Conservation (phyloP, 2,329 filamentous ascomycete genomes). For the Aspergillus felis region DNA sequence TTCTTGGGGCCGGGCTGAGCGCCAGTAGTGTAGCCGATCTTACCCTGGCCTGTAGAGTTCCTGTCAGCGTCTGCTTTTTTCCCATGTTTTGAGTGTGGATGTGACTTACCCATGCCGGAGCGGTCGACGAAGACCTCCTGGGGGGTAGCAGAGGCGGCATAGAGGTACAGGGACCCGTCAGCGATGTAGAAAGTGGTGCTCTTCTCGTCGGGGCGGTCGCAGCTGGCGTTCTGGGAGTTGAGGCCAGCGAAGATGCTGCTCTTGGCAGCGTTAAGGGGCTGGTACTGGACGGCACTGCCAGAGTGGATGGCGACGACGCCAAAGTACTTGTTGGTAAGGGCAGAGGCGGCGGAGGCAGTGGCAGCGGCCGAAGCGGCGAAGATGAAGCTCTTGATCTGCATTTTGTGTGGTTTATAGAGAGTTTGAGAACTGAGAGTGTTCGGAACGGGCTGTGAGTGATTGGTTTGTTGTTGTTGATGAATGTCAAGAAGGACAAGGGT, state of each 20-base stretch:
- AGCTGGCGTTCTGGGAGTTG: conserved; percentile 47
- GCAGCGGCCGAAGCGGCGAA: conserved; percentile 30
- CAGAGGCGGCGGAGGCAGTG: conserved; percentile 17
- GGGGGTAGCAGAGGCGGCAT: conserved; percentile 38
- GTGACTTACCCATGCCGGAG: conserved; percentile 54
- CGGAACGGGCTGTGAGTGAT: neutral
- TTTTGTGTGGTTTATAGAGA: conserved; percentile 11
- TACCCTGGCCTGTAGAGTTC: conserved; percentile 46
- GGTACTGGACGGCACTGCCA: conserved; percentile 48
- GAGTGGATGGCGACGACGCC: conserved; percentile 50
- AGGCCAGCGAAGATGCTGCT: conserved; percentile 45
- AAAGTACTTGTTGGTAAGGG: conserved; percentile 31
- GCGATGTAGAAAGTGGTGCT: conserved; percentile 51
- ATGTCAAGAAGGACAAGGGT: neutral
- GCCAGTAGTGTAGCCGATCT: conserved; percentile 51
- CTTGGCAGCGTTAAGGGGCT: conserved; percentile 43
- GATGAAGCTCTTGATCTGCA: conserved; percentile 27
- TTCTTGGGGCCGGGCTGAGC: conserved; percentile 38
- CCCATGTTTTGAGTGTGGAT: neutral
- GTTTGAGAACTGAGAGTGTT: neutral
- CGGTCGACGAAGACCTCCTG: conserved; percentile 55
- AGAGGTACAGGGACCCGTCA: conserved; percentile 49
- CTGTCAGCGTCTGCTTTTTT: conserved; percentile 5
- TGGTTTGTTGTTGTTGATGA: neutral
- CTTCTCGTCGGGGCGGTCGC: conserved; percentile 36